Conservation (phyloP, 2,329 filamentous ascomycete species). For the Apiospora koreana region DNA sequence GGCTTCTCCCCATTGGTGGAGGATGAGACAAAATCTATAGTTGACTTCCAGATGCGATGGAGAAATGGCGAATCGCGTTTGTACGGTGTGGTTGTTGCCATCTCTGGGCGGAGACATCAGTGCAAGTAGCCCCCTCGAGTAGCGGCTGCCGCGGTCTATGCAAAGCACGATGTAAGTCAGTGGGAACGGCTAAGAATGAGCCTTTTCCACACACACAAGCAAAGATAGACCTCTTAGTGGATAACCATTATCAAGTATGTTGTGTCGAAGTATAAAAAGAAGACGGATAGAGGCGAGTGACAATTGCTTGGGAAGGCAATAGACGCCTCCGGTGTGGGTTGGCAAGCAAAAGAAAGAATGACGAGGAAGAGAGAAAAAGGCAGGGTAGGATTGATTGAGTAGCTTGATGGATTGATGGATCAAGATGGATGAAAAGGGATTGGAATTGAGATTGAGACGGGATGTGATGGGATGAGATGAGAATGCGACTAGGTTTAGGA, state of each 20-base stretch:
- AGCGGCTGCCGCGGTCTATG: slow-evolving; percentile 5
- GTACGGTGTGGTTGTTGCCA: slow-evolving; percentile 49
- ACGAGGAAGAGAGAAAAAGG: neutral
- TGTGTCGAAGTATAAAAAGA: neutral
- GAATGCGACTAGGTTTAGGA: slow-evolving; percentile 6
- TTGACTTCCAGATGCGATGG: slow-evolving; percentile 54
- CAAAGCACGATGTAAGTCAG: neutral
- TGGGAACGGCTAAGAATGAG: neutral
- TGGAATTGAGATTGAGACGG: slow-evolving; percentile 5
- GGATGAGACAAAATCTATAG: slow-evolving; percentile 50
- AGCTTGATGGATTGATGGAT: slow-evolving; percentile 20
- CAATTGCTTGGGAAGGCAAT: neutral
- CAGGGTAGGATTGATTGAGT: neutral
- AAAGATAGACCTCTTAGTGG: slow-evolving; percentile 1
- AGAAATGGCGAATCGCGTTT: slow-evolving; percentile 55
- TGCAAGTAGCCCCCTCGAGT: slow-evolving; percentile 8
- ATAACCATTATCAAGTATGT: slow-evolving; percentile 5
- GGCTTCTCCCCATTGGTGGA: slow-evolving; percentile 39
- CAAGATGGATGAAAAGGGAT: slow-evolving; percentile 11
- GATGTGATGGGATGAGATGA: neutral
- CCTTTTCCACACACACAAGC: slow-evolving; percentile 1
- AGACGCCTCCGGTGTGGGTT: neutral
- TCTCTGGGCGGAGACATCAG: slow-evolving; percentile 32
- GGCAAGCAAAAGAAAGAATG: neutral
- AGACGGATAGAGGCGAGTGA: neutral